A percentile compares a stretch with the other conserved stretches of the same genome.
Conservation (phyloP, 2,329 filamentous ascomycete species). For the Pseudogymnoascus destructans region DNA sequence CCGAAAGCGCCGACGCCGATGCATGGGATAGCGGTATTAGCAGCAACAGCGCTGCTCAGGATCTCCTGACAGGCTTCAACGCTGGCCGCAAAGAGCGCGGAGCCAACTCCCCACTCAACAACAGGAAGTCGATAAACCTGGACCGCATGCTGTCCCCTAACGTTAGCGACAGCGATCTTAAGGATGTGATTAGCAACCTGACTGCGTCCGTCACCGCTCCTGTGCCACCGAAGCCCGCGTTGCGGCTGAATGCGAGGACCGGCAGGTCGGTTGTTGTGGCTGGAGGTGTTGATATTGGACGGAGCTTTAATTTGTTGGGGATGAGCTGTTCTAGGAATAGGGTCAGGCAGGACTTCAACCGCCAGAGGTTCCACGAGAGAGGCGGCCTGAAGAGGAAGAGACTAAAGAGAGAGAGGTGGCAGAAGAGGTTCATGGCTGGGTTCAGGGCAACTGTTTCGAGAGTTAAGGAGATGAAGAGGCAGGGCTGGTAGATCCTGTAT, state of each 20-base stretch:
- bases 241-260: constrained; percentile 20
- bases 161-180: background rate
- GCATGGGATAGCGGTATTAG: constrained; percentile 1
- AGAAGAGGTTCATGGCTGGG: constrained; percentile 51
- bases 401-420: constrained; percentile 55
- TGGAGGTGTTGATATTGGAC: constrained; percentile 18
- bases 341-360: constrained; percentile 40
- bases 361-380: constrained; percentile 62
- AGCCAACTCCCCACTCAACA: background rate
- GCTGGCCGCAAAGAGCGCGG: constrained; percentile 6
- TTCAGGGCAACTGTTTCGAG: constrained; percentile 52
- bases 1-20: background rate
- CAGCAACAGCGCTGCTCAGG: background rate
- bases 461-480: constrained; percentile 56
- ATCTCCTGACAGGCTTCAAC: constrained; percentile 4
- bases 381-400: constrained; percentile 67
- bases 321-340: constrained; percentile 38
- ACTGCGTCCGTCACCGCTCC: constrained; percentile 19
- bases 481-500: constrained; percentile 53
- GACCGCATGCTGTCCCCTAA: background rate
- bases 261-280: constrained; percentile 19
- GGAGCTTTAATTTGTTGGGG: constrained; percentile 27
- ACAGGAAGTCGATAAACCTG: background rate
- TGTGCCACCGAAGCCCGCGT: constrained; percentile 34
- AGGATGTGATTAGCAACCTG: constrained; percentile 8